Percentiles rank a stretch among this genome's conserved stretches.
phyloP scores from a whole-genome alignment of 1,284 basidiomycete species.

The Melampsora abietis-canadensis region DNA sequence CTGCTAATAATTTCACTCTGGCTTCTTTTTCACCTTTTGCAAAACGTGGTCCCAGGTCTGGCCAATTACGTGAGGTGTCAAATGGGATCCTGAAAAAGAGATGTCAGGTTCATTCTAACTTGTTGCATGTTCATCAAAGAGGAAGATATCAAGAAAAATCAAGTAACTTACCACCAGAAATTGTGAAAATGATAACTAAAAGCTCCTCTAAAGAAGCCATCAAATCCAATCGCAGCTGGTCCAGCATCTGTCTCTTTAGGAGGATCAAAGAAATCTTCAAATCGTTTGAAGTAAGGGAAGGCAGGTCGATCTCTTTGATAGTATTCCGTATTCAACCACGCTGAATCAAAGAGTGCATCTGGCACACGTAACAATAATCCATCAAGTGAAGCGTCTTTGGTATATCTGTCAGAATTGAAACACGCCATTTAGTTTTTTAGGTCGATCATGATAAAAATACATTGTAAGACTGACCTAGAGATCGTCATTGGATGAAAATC shows the following conservation, averaged over 20 bases:
- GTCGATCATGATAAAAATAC: neutral
- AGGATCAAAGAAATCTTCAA: conserved; percentile 62
- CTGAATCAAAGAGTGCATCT: conserved; percentile 79
- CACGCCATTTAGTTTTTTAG: neutral
- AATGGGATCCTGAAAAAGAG: conserved; percentile 84
- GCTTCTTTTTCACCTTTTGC: conserved; percentile 66
- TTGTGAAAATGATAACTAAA: conserved; percentile 85
- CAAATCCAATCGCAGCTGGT: conserved; percentile 71
- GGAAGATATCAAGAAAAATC: neutral
- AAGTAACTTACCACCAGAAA: conserved; percentile 54
- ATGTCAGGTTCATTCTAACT: conserved; percentile 49
- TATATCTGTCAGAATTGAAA: conserved; percentile 58
- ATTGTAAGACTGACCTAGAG: conserved; percentile 52
- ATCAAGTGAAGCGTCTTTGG: conserved; percentile 71
- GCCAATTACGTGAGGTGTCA: conserved; percentile 80
- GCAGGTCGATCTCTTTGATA: conserved; percentile 77
- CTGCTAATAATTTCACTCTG: conserved; percentile 53
- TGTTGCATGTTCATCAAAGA: conserved; percentile 56
- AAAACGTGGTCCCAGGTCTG: conserved; percentile 79
- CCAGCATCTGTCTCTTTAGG: conserved; percentile 66
- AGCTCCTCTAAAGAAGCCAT: conserved; percentile 79
- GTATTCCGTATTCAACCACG: conserved; percentile 77
- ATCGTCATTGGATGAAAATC: conserved; percentile 86
- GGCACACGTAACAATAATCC: conserved; percentile 70
- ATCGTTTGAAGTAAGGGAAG: conserved; percentile 71